Base-by-base conservation (phyloP, 345 rosid genomes). In the Brassica cretica region DNA sequence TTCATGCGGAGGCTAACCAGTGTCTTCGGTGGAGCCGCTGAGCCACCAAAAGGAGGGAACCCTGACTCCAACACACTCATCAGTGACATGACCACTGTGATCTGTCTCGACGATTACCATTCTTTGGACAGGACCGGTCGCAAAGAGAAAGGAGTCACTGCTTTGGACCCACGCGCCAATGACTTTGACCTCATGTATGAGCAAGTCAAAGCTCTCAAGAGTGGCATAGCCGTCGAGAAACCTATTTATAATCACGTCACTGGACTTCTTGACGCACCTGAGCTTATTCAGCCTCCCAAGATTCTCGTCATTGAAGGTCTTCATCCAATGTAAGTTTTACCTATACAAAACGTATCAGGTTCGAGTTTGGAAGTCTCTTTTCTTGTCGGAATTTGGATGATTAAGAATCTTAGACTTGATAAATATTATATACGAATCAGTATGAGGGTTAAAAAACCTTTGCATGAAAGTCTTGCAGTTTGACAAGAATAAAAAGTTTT, bases 261-360 rank as follows among this genome's bases (percentile, higher is more conserved):
- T 25, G 99, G 99, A 35, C 90, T 95, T 35, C 67, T 95, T 71
- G 99, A 95, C 60, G 88, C 99, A 44, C 94, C 99, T 9, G 99
- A 95, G 86, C 87, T 87, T 78, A 95, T 85, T 76, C 88, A 89
- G 64, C 97, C 99, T 18, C 99, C 99, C 5, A 92, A 89, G 89
- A 95, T 95, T 77, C 93, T 91, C 59, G 98, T 95, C 75, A 93
- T 95, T 76, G 99, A 95, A 91, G 99, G 99, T 21, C 83, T 95
- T 66, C 99, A 95, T 69, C 99, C 99, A 37, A 93, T 95, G 99
- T 95, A 87, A 92, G 67, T 30, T 27, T 77, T 7, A 11, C 46
- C 18, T 9, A 8, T 35, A 77, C 33, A 64, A 25, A 51, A 6
- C 44, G 51, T 0, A 63, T 46, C 53, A 46, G 16, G 2, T 53